phyloP scores from a whole-genome alignment of 768 basidiomycete genomes.

The Panellus pusillus region DNA sequence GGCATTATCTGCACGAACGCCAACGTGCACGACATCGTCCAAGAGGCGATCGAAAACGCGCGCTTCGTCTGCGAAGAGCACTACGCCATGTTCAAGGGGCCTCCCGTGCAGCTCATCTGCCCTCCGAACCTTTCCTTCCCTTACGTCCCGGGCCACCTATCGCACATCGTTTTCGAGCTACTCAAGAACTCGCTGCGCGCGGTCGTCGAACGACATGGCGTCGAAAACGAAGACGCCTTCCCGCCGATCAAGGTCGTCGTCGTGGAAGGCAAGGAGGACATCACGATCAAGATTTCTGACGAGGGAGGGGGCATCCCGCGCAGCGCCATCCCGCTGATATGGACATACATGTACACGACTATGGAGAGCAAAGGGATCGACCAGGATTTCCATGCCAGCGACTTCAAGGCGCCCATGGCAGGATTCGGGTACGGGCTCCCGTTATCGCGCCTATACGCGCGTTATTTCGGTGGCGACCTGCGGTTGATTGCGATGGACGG shows the following conservation, averaged over 20 bases:
- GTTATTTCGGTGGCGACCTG: conserved; percentile 94
- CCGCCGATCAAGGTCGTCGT: conserved; percentile 94
- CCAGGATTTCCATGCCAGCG: conserved; percentile 77
- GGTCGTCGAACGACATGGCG: conserved; percentile 90
- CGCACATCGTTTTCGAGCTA: conserved; percentile 95
- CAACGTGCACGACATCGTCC: conserved; percentile 95
- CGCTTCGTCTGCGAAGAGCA: conserved; percentile 94
- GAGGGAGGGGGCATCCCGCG: conserved; percentile 95
- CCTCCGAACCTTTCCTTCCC: conserved; percentile 82
- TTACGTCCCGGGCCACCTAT: conserved; percentile 95
- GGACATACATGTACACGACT: conserved; percentile 98
- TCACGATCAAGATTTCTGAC: conserved; percentile 98
- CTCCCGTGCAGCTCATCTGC: conserved; percentile 95
- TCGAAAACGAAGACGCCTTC: conserved; percentile 73
- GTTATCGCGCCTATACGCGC: conserved; percentile 88
- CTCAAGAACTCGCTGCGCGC: conserved; percentile 97
- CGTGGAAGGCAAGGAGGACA: conserved; percentile 96
- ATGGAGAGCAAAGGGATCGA: conserved; percentile 75
- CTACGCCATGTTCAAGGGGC: conserved; percentile 93
- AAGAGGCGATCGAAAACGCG: conserved; percentile 98
- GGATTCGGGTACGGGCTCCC: conserved; percentile 95
- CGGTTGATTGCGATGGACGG: conserved; percentile 98
- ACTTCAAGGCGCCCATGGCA: conserved; percentile 98
- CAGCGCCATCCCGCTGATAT: conserved; percentile 88
- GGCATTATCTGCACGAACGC: conserved; percentile 97